phyloP scores from a whole-genome alignment of 768 basidiomycete genomes.

The Lactarius indigo region DNA sequence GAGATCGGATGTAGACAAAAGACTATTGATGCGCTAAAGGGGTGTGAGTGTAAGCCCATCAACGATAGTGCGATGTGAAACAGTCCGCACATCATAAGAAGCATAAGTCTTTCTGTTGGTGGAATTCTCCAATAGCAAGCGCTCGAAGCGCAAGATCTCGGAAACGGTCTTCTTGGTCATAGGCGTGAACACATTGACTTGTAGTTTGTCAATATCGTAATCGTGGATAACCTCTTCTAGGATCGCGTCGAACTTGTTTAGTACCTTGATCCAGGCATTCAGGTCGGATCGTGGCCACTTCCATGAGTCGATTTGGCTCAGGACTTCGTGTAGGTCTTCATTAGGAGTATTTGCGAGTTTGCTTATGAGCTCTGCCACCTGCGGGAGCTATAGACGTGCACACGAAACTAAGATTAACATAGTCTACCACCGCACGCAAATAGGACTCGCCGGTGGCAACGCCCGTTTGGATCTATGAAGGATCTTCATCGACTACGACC shows the following conservation, averaged over 20 bases:
- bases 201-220: constrained; percentile 84
- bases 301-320: constrained; percentile 77
- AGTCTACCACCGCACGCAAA: constrained; percentile 15
- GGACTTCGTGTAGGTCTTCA: constrained; percentile 65
- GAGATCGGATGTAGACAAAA: constrained; percentile 85
- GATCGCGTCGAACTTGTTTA: constrained; percentile 92
- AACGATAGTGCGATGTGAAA: constrained; percentile 13
- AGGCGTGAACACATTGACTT: constrained; percentile 74
- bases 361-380: constrained; percentile 76
- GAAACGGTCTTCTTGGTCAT: constrained; percentile 69
- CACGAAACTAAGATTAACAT: constrained; percentile 25
- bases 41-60: background rate
- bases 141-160: constrained; percentile 84
- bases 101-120: constrained; percentile 96
- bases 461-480: constrained; percentile 80
- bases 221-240: constrained; percentile 78
- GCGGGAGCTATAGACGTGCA: constrained; percentile 55
- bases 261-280: constrained; percentile 92
- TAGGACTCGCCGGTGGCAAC: constrained; percentile 62
- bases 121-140: constrained; percentile 91
- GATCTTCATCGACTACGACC: constrained; percentile 80
- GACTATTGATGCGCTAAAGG: constrained; percentile 78
- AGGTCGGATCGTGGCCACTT: constrained; percentile 95
- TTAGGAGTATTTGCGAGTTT: constrained; percentile 63
- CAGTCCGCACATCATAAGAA: constrained; percentile 87